Evolutionary conservation across 305 asterid species (phyloP), one percentile per base, ranked within the genome.

Genomic region (Ilex paraguariensis): DNA sequence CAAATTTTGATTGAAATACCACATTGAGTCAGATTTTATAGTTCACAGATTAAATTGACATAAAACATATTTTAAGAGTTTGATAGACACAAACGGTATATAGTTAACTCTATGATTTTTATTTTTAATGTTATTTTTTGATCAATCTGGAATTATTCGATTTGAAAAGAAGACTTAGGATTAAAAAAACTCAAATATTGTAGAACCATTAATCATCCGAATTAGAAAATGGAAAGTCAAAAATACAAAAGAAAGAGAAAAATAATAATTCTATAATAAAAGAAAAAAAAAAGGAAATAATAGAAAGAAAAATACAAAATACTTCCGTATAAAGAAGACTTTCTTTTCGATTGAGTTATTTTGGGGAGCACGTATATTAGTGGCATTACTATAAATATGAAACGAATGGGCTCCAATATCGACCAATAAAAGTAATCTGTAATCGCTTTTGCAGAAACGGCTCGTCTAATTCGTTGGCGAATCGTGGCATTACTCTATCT

Each of bases 401-500:
- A 16, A 0, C 30, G 52, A 39, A 15, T 4, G 10, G 12, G 28
- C 51, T 6, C 81, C 79, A 65, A 59, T 61, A 17, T 7, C 21
- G 66, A 54, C 59, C 51, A 57, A 53, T 10, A 59, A 69, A 51
- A 58, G 70, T 17, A 42, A 79, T 82, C 85, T 76, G 87, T 75
- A 57, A 48, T 28, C 72, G 54, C 68, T 56, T 48, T 14, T 36
- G 55, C 7, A 67, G 76, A 66, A 75, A 69, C 68, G 77, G 74
- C 73, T 54, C 39, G 8, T 28, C 13, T 30, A 30, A 33, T 77
- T 65, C 79, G 78, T 70, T 59, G 71, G 68, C 80, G 74, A 67
- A 40, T 77, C 79, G 82, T 82, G 57, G 85, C 78, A 66, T 77
- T 72, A 57, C 78, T 66, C 63, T 14, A 11, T 31, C 28, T 13